Percentiles rank a stretch among this genome's conserved stretches.
These are phyloP conservation scores for Naumovozyma dairenensis DNA, from an alignment of 805 yeast species.

Conservation along the genomic window DNA sequence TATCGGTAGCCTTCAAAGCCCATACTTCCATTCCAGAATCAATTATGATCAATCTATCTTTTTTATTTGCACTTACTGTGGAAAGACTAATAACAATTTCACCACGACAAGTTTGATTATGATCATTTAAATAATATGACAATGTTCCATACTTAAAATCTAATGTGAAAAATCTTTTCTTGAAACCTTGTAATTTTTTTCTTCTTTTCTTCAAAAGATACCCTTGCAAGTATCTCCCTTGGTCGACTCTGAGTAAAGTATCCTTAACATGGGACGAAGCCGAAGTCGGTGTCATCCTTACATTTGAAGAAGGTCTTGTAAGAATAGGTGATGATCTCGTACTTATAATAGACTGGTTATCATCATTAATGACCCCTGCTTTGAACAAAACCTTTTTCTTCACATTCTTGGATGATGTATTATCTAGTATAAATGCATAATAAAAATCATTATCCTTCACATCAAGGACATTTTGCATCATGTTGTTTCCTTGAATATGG, in stretches of 20 bases:
- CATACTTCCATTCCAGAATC: slow-evolving; percentile 95
- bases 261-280: slow-evolving; percentile 10
- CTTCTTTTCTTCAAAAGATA: slow-evolving; percentile 69
- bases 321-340: slow-evolving; percentile 9
- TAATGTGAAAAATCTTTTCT: slow-evolving; percentile 73
- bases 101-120: slow-evolving; percentile 66
- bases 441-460: slow-evolving; percentile 57
- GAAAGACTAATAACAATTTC: slow-evolving; percentile 81
- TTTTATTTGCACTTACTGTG: slow-evolving; percentile 69
- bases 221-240: slow-evolving; percentile 72
- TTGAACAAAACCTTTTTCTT: slow-evolving; percentile 73
- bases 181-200: slow-evolving; percentile 77
- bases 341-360: slow-evolving; percentile 9
- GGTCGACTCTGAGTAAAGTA: slow-evolving; percentile 19
- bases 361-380: slow-evolving; percentile 29
- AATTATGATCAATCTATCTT: slow-evolving; percentile 58
- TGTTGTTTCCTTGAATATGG: slow-evolving; percentile 48
- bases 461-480: slow-evolving; percentile 51
- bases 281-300: slow-evolving; percentile 3
- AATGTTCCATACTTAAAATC: slow-evolving; percentile 76
- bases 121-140: slow-evolving; percentile 66
- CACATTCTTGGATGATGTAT: slow-evolving; percentile 77
- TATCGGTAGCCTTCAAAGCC: slow-evolving; percentile 64
- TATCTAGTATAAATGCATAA: slow-evolving; percentile 80
- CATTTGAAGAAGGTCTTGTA: no score